Evolutionary conservation across 2,329 filamentous ascomycete species (phyloP), one percentile per base, ranked within the genome.

Genomic region (Drechmeria coniospora): DNA sequence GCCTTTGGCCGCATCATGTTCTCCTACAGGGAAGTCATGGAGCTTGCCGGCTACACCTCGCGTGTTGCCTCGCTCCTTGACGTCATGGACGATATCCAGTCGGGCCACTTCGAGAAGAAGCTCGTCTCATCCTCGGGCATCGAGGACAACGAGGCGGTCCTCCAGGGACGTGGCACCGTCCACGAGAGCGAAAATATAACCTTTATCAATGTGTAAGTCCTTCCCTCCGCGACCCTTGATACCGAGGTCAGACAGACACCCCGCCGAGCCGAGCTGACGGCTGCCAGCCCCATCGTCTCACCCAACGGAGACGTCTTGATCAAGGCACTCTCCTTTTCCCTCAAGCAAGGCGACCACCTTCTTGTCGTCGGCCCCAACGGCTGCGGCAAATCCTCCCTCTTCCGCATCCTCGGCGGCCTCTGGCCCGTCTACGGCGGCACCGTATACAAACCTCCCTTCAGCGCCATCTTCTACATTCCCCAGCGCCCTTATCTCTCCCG

Each of bases 401-500:
- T 98, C 68, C 76, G 90, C 21, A 98, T 98, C 40, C 69, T 98
- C 1, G 90, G 90, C 35, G 90, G 90, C 1, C 64, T 98, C 3
- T 98, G 90, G 90, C 90, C 90, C 11, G 90, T 95, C 9, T 98
- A 98, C 52, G 87, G 90, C 38, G 90, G 90, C 28, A 83, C 72
- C 1, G 90, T 98, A 13, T 68, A 82, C 44, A 95, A 95, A 51
- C 90, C 90, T 2, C 75, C 80, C 2, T 90, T 87, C 44, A 74
- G 81, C 39, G 79, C 90, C 48, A 95, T 98, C 47, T 98, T 95
- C 57, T 98, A 98, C 57, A 92, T 98, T 38, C 90, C 90, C 0
- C 90, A 98, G 47, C 74, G 90, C 2, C 90, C 90, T 0, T 98
- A 98, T 47, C 68, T 98, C 2, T 90, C 81, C 10, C 74, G 83